Base-by-base conservation (phyloP, 352 stramenopile genomes). In the Globisporangium heterothallicum region DNA sequence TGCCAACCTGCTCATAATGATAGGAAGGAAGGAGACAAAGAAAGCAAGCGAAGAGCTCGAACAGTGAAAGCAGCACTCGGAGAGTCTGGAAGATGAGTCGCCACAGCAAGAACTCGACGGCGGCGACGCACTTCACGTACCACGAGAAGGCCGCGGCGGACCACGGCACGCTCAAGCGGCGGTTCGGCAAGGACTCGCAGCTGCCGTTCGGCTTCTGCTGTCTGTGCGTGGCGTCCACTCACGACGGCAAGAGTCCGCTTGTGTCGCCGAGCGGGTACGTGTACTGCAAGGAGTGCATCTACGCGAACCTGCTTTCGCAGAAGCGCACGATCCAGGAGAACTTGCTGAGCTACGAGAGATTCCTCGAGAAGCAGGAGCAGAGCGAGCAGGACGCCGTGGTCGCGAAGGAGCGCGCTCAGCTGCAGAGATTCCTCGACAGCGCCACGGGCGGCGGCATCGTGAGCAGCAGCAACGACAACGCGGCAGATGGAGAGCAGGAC, bases 201-300 rank as follows among this genome's bases (percentile, higher is more conserved):
- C 58, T 94, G 4, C 19, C 68, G 4, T 94, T 92, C 58, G 84
- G 84, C 32, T 69, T 65, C 27, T 94, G 84, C 59, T 91, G 72
- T 35, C 73, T 94, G 35, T 94, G 84, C 58, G 64, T 92, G 44
- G 64, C 83, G 40, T 66, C 61, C 16, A 84, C 76, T 25, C 57
- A 71, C 43, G 67, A 68, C 45, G 59, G 64, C 49, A 79, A 82
- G 51, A 68, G 64, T 26, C 79, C 84, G n/a, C 64, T 90, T 6
- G 70, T 77, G 47, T 91, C 76, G 10, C 84, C 81, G 1, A 71
- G 62, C 18, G 84, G 84, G 26, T 94, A 74, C 43, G 56, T 94
- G 14, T 94, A 84, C 61, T 94, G 84, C 66, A 92, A 92, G 50
- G 84, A 91, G 61, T 94, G 84, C 61, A 92, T 94, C 56, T 94